A percentile compares a stretch with the other conserved stretches of the same genome.
These are phyloP conservation scores for Solanum lycopersicoides DNA, from an alignment of 257 asterid species.

Conservation along the genomic window DNA sequence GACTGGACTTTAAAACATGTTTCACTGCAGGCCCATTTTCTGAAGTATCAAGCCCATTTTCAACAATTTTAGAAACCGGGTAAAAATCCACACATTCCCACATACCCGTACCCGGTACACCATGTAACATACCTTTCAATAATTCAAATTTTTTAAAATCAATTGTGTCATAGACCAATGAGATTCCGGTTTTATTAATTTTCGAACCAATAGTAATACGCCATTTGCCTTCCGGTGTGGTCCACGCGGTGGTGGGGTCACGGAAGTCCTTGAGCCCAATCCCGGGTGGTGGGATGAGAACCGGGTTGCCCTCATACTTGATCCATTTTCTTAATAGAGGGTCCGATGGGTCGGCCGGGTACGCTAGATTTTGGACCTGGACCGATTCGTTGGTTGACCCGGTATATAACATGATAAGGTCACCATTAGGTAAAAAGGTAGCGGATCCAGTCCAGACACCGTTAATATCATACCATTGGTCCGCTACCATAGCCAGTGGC, in stretches of 20 bases:
- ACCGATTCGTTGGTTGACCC: slow-evolving; percentile 59
- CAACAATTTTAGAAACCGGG: slow-evolving; percentile 39
- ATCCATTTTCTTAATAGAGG: slow-evolving; percentile 54
- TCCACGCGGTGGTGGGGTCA: slow-evolving; percentile 88
- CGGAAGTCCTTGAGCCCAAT: slow-evolving; percentile 49
- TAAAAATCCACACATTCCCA: slow-evolving; percentile 89
- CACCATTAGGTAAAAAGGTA: slow-evolving; percentile 48
- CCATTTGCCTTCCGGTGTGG: slow-evolving; percentile 56
- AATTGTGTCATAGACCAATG: slow-evolving; percentile 60
- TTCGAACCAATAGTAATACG: slow-evolving; percentile 64
- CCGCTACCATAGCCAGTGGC: slow-evolving; percentile 59
- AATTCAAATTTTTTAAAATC: slow-evolving; percentile 49
- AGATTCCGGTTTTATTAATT: slow-evolving; percentile 54
- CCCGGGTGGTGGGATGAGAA: slow-evolving; percentile 62
- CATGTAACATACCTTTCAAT: slow-evolving; percentile 32
- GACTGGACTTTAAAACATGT: slow-evolving; percentile 67
- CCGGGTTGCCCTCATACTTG: slow-evolving; percentile 65
- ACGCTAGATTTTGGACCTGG: slow-evolving; percentile 68
- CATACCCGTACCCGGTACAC: slow-evolving; percentile 67
- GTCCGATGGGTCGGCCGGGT: slow-evolving; percentile 59
- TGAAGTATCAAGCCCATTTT: slow-evolving; percentile 63
- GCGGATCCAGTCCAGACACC: slow-evolving; percentile 97
- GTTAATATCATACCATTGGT: slow-evolving; percentile 64
- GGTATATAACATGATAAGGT: slow-evolving; percentile 62
- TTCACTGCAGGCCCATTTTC: slow-evolving; percentile 45